A percentile compares a stretch with the other conserved stretches of the same genome.
phyloP scores from a whole-genome alignment of 2,329 filamentous ascomycete species.

The Neonectria ditissima region DNA sequence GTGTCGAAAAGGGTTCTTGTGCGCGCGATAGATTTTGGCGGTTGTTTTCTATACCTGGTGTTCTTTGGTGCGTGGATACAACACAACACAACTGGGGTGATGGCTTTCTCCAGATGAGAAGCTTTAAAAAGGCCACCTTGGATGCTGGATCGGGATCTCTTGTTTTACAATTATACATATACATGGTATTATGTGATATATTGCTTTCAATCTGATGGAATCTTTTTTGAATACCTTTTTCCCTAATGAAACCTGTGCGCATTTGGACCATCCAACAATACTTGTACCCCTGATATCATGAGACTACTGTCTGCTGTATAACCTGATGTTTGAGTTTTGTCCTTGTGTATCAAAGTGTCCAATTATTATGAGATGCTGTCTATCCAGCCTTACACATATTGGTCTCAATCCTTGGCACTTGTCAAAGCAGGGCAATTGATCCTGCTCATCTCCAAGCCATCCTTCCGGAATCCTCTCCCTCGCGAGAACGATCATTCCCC shows the following conservation, averaged over 20 bases:
- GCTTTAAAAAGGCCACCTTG: slow-evolving; percentile 24
- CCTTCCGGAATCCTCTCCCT: not conserved
- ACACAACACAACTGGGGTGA: slow-evolving; percentile 29
- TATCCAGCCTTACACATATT: not conserved
- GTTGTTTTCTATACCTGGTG: slow-evolving; percentile 28
- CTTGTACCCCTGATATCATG: not conserved
- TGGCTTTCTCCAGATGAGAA: slow-evolving; percentile 22
- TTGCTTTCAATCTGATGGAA: slow-evolving; percentile 30
- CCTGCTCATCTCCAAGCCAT: not conserved
- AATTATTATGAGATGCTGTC: not conserved
- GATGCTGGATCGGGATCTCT: slow-evolving; percentile 38
- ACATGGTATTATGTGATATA: slow-evolving; percentile 43
- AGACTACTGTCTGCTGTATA: not conserved
- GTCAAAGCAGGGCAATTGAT: not conserved
- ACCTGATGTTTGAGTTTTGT: not conserved
- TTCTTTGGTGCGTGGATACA: slow-evolving; percentile 25
- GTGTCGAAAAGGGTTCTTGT: not conserved
- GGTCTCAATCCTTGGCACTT: too few relatives aligned
- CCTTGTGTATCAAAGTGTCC: not conserved
- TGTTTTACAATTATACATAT: slow-evolving; percentile 31
- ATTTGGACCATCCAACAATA: not conserved
- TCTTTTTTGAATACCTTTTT: not conserved
- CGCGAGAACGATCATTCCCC: not conserved
- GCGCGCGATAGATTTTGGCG: slow-evolving; percentile 26
- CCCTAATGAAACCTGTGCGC: not conserved